Evolutionary conservation across 2,329 filamentous ascomycete species (phyloP).

Genomic region (Trichoderma endophyticum): DNA sequence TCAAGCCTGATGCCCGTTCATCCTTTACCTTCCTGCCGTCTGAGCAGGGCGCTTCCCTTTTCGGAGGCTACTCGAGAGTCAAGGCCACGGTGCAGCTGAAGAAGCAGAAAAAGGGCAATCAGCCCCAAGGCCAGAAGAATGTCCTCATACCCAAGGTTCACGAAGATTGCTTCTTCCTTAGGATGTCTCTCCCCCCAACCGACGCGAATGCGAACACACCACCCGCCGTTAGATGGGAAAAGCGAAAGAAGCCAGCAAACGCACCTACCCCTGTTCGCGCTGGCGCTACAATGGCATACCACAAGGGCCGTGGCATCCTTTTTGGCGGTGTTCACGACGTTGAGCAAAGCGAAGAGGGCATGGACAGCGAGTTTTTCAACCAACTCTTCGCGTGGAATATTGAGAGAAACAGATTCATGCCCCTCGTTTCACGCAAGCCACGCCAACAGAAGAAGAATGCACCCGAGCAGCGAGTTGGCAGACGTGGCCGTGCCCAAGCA

Average conservation of each 20-base stretch:
- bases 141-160: conserved; percentile 84
- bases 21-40: conserved; percentile 91
- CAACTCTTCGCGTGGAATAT: conserved; percentile 89
- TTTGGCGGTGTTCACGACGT: conserved; percentile 96
- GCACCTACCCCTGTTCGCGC: conserved; percentile 78
- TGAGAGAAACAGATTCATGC: conserved; percentile 93
- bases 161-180: conserved; percentile 90
- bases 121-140: conserved; percentile 62
- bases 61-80: conserved; percentile 89
- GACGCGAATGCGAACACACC: conserved; percentile 64
- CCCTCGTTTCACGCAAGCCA: conserved; percentile 70
- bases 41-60: conserved; percentile 84
- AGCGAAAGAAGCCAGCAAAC: conserved; percentile 88
- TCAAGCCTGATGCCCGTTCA: conserved; percentile 86
- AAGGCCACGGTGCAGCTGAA: conserved; percentile 68
- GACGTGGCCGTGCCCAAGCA: conserved; percentile 75
- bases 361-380: conserved; percentile 97
- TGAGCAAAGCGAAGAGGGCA: conserved; percentile 86
- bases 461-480: conserved; percentile 53
- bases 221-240: conserved; percentile 84
- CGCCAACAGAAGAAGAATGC: conserved; percentile 58
- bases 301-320: conserved; percentile 87
- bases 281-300: conserved; percentile 89
- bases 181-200: conserved; percentile 67
- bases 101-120: conserved; percentile 57